These are phyloP conservation scores for Stagonosporopsis vannaccii DNA, from an alignment of 2,329 filamentous ascomycete genomes.

Conservation along the genomic window DNA sequence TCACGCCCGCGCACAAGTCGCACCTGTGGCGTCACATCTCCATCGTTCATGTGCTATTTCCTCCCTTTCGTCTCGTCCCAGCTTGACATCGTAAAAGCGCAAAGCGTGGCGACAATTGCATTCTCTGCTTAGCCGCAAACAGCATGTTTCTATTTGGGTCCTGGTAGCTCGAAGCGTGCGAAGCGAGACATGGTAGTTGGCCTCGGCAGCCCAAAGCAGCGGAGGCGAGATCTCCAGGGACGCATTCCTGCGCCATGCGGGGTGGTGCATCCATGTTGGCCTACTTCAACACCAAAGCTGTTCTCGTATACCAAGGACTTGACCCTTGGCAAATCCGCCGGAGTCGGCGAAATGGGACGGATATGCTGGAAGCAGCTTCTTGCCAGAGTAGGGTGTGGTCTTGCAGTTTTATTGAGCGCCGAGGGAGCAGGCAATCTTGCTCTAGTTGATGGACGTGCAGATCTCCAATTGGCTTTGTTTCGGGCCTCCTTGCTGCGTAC, in stretches of 20 bases:
- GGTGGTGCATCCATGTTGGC: neutral
- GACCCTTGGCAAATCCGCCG: neutral
- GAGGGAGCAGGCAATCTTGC: neutral
- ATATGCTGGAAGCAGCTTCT: neutral
- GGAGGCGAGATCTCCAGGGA: constrained; percentile 12
- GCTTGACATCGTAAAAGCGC: neutral
- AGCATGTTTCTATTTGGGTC: neutral
- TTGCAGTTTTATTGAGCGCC: neutral
- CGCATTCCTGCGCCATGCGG: constrained; percentile 2
- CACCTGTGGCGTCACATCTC: neutral
- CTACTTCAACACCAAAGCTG: constrained; percentile 4
- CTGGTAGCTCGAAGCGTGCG: neutral
- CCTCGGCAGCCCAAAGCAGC: constrained; percentile 3
- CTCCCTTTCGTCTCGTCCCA: neutral
- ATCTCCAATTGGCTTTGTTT: neutral
- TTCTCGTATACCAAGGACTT: constrained; percentile 1
- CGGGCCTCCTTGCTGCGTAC: neutral
- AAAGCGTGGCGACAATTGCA: neutral
- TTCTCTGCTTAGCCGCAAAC: constrained; percentile 2
- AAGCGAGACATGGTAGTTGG: constrained; percentile 2
- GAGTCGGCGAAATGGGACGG: neutral
- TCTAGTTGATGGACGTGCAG: neutral
- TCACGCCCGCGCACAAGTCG: neutral
- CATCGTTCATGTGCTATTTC: neutral
- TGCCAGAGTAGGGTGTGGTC: neutral